Evolutionary conservation across 2,329 filamentous ascomycete genomes (phyloP), one percentile per base, ranked within the genome.

Genomic region (Pseudogymnoascus sp.): DNA sequence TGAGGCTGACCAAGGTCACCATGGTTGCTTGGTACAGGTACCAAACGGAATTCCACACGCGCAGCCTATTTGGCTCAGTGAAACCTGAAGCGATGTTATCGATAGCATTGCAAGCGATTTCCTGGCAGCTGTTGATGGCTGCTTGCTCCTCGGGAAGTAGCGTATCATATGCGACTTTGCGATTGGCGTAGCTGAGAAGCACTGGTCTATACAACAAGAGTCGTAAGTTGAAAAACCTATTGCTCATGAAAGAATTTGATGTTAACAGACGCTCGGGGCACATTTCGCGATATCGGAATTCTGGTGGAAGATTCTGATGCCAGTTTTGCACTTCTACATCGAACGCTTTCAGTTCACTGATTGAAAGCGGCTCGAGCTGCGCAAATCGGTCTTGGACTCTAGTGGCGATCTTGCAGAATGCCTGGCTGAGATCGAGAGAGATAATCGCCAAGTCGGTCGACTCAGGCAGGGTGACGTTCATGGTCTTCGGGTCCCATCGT

Each of bases 101-200:
- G n/a, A 53, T 53, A 8, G 47, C 47, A 53, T 53, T 53, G 47
- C 47, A 53, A 18, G 47, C 47, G 28, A 53, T 53, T 53, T 53
- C 47, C 18, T 53, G 47, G 12, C 47, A 53, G 47, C 47, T 53
- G 11, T 33, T 53, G 47, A 53, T 53, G n/a, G 47, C 47, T 5
- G 47, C n/a, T 8, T 53, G 8, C 11, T 53, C 47, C n/a, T 53
- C 47, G 25, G 47, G 47, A 18, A 53, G 47, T 9, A 53, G 47
- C 5, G 47, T 33, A 18, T 53, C 47, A 33, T 33, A 53, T 53
- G 47, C 25, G n/a, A 53, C 47, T 18, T 33, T 53, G 25, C 47
- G 47, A 33, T 53, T 53, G 4, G 47, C 47, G 47, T 53, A 53
- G 47, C 47, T 53, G 9, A 53, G 47, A n/a, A 53, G 47, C 9